Base-by-base conservation (phyloP, 1,284 basidiomycete genomes). In the Rugosomyces carneus region DNA sequence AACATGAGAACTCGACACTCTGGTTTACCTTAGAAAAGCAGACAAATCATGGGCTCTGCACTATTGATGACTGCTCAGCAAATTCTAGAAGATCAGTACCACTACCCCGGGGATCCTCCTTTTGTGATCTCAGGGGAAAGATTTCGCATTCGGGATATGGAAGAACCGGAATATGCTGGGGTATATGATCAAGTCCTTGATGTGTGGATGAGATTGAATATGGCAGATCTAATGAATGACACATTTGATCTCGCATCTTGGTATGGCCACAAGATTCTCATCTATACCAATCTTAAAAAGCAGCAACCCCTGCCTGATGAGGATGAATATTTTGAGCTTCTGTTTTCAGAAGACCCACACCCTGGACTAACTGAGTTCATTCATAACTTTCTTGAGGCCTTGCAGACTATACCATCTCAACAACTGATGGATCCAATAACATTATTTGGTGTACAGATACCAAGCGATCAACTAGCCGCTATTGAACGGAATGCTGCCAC, bases 401-500 rank as follows among this genome's bases (percentile, higher is more conserved):
- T 32, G 11, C 9, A 13, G 18, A 19, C 3, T 26, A 42, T 4
- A 13, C 2, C 6, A 15, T 20, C 6, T 27, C 11, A 10, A 13
- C n/a, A 21, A 21, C 3, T 19, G 11, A 41, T 5, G 3, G 15
- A 37, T 5, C 41, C 5, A n/a, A n/a, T n/a, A n/a, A n/a, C n/a
- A n/a, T n/a, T n/a, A n/a, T 32, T 24, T 9, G 38, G 39, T 2
- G 39, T 47, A 2, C 40, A 47, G n/a, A 23, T 44, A 10, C 41
- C 42, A 1, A 31, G 19, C 9, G 53, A 55, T 20, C 43, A 16
- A 0, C 51, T 51, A 16, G 40, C 46, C 2, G 45, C 45, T 4
- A 26, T 58, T 15, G 52, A 57, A 45, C 44, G 49, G 4, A 60
- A 56, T 32, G 40, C 56, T 7, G 57, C 50, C 6, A 48, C 20